Evolutionary conservation across 2,329 filamentous ascomycete genomes (phyloP), one percentile per base, ranked within the genome.

Genomic region (Alternaria arborescens): DNA sequence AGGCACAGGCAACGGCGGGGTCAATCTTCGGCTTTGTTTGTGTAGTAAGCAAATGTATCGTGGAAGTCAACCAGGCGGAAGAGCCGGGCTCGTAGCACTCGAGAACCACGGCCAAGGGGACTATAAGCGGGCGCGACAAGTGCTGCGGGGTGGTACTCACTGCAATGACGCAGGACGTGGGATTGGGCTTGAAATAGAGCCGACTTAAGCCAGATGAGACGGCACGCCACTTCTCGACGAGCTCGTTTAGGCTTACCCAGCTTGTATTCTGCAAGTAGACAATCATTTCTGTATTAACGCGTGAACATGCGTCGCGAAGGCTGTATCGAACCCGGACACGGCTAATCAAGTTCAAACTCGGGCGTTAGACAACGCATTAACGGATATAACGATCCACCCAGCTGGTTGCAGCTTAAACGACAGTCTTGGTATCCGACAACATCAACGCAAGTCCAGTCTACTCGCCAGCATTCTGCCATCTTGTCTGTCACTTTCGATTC

Each of bases 81-180:
- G 55, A 61, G 66, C 65, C 64, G 67, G 65, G 52, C 57, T 32
- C 43, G 60, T 55, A 53, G 66, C 67, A 67, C 66, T 64, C 56
- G 56, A 61, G 67, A 68, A 65, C 70, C 68, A 69, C 67, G 68
- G 67, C 61, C 51, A 26, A 60, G 68, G 62, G 58, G 50, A 52
- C 50, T 52, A 40, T 52, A 42, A 26, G 53, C 40, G 48, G 54
- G 64, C 58, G 62, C 60, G 44, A 59, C 56, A 57, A 51, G 43
- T 47, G 48, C 46, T 34, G 32, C 32, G 14, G 11, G 32, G 56
- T 62, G 58, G 62, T 44, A 41, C 56, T 50, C 46, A 57, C 42
- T 55, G 36, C 59, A 61, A 70, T 72, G 70, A 72, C 70, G 70
- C 69, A 71, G 60, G 60, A 56, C 68, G 68, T 70, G 67, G 66